Conservation (phyloP, 139 green algal species). For the Volvox reticuliferus region DNA sequence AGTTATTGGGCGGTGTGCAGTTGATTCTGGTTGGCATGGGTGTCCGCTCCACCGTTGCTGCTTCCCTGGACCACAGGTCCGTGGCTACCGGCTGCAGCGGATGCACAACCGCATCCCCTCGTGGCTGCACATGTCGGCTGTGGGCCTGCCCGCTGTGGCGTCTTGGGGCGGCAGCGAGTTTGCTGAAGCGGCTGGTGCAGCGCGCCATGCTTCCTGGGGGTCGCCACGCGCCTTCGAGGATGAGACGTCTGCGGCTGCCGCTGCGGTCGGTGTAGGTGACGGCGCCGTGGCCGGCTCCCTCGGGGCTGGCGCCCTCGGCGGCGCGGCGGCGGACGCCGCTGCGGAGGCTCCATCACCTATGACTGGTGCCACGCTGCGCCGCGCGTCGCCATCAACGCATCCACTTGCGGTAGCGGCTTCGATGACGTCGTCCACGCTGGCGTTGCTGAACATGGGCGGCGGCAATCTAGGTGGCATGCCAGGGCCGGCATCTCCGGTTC, state of each 20-base stretch:
- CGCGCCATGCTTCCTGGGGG: constrained; percentile 15
- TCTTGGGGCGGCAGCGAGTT: constrained; percentile 55
- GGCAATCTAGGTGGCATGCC: background rate
- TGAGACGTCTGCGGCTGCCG: background rate
- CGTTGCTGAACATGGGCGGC: constrained; percentile 33
- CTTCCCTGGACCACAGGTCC: background rate
- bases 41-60: no score
- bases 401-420: constrained; percentile 21
- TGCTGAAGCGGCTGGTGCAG: background rate
- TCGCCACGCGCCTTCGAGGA: background rate
- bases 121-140: constrained; percentile 57
- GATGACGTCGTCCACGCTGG: constrained; percentile 38
- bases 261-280: background rate
- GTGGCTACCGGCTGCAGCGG: constrained; percentile 35
- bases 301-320: background rate
- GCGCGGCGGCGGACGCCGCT: background rate
- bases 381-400: constrained; percentile 19
- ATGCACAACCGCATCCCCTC: constrained; percentile 54
- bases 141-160: constrained; percentile 46
- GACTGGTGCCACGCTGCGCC: background rate
- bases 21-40: no score
- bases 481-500: background rate
- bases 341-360: background rate
- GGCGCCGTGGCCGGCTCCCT: background rate
- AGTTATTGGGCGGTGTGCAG: no score